Base-by-base conservation (phyloP, 1,139 yeast species). In the Sugiyamaella sp. region DNA sequence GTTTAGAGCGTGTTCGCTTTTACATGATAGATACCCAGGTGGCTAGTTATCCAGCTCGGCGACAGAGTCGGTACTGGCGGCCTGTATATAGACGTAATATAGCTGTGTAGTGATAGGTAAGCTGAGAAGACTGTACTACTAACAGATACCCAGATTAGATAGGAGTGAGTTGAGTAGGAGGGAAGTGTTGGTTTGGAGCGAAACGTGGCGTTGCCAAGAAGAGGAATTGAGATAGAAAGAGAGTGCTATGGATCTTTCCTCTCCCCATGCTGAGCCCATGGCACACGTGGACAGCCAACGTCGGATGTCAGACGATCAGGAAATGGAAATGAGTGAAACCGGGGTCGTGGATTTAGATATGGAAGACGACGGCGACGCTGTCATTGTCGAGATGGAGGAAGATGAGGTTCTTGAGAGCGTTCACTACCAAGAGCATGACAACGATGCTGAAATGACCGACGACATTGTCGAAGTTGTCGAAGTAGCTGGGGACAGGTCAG, bases 401-500 rank as follows among this genome's bases (percentile, higher is more conserved):
- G 48, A 44, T 16, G 50, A 46, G 16, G 35, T n/a, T n/a, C n/a
- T n/a, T n/a, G n/a, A n/a, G n/a, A n/a, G n/a, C n/a, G n/a, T n/a
- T n/a, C n/a, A n/a, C n/a, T n/a, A n/a, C n/a, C n/a, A n/a, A n/a
- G n/a, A n/a, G n/a, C n/a, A n/a, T n/a, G n/a, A n/a, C n/a, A n/a
- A 25, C 12, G 52, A 47, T 17, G 19, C 55, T 37, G 53, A 52
- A 14, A 39, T 38, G 47, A n/a, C n/a, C n/a, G n/a, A n/a, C n/a
- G n/a, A n/a, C n/a, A n/a, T 29, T 14, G 51, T 32, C 12, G 48
- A 27, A 20, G 46, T 24, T 16, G 40, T 33, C 24, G 40, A 29
- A 2, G 37, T 2, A 47, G 12, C n/a, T 10, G 24, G 27, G 37
- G 22, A 9, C 19, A 10, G 32, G 12, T 44, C 39, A 12, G 22